Conservation (phyloP, 225 moss, liverwort and hornwort genomes). For the Bryum argenteum region DNA sequence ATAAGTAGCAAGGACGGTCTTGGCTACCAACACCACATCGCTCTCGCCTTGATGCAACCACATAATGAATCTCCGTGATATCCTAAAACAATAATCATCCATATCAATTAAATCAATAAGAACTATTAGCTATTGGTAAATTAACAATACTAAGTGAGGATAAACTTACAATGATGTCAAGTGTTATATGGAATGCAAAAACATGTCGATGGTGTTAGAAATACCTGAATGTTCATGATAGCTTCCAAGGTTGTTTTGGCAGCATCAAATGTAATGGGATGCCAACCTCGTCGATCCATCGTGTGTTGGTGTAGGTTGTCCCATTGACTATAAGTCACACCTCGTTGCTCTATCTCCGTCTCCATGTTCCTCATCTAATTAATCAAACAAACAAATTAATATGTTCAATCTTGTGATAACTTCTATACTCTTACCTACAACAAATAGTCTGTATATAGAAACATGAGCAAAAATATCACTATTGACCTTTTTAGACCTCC, state of each 20-base stretch:
- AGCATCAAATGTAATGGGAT: constrained; percentile 83
- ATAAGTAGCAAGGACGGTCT: constrained; percentile 77
- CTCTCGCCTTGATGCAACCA: constrained; percentile 63
- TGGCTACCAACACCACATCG: constrained; percentile 64
- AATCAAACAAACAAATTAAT: not conserved
- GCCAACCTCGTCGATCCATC: constrained; percentile 84
- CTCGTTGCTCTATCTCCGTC: constrained; percentile 75
- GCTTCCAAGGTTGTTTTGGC: constrained; percentile 70
- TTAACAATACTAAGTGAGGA: no score
- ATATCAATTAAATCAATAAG: not conserved
- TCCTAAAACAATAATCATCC: constrained; percentile 29
- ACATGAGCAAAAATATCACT: no score
- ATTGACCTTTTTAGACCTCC: no score
- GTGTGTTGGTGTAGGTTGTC: constrained; percentile 45
- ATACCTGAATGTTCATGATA: constrained; percentile 81
- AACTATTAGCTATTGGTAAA: no score
- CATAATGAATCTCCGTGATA: constrained; percentile 76
- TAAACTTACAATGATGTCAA: no score
- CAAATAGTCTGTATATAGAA: no score
- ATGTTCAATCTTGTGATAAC: no score
- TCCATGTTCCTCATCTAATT: constrained; percentile 69
- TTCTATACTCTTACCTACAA: no score
- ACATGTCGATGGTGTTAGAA: not conserved
- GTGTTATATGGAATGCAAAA: no score
- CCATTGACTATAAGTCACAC: constrained; percentile 88